A percentile compares a stretch with the other conserved stretches of the same genome.
Conservation (phyloP, 805 yeast species). For the Cyberlindnera bimundalis region DNA sequence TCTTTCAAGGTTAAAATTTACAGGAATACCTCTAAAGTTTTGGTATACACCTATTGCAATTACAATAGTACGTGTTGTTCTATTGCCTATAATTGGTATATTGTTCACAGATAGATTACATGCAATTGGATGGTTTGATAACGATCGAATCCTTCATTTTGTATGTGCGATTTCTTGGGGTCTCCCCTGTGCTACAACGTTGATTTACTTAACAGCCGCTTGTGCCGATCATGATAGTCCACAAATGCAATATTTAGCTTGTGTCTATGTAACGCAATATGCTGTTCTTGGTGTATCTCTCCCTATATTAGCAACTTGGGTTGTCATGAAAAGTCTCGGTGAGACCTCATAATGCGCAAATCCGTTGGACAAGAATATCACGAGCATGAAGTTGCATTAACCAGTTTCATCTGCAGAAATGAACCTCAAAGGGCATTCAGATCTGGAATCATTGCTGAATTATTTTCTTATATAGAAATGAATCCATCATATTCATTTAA, state of each 20-base stretch:
- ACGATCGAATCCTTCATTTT: slow-evolving; percentile 59
- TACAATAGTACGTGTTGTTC: slow-evolving; percentile 54
- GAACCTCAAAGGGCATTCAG: too few species aligned
- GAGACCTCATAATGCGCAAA: too few species aligned
- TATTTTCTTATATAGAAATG: too few species aligned
- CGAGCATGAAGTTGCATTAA: too few species aligned
- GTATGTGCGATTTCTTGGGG: slow-evolving; percentile 75
- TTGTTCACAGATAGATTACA: slow-evolving; percentile 3
- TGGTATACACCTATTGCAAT: slow-evolving; percentile 51
- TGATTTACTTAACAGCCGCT: slow-evolving; percentile 78
- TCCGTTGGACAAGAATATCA: too few species aligned
- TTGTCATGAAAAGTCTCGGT: slow-evolving; percentile 5
- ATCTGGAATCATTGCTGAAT: too few species aligned
- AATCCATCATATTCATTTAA: too few species aligned
- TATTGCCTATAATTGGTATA: slow-evolving; percentile 77
- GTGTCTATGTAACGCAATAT: slow-evolving; percentile 13
- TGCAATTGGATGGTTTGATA: slow-evolving; percentile 60
- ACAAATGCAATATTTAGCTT: slow-evolving; percentile 5
- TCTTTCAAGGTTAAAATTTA: slow-evolving; percentile 67
- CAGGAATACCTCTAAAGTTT: slow-evolving; percentile 34
- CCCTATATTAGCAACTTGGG: slow-evolving; percentile 21
- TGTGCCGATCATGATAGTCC: slow-evolving; percentile 7
- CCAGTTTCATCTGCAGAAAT: too few species aligned
- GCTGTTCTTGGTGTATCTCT: slow-evolving; percentile 21
- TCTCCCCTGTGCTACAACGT: slow-evolving; percentile 85